phyloP scores from a whole-genome alignment of 768 basidiomycete genomes.

The Leccinum incarnatum region DNA sequence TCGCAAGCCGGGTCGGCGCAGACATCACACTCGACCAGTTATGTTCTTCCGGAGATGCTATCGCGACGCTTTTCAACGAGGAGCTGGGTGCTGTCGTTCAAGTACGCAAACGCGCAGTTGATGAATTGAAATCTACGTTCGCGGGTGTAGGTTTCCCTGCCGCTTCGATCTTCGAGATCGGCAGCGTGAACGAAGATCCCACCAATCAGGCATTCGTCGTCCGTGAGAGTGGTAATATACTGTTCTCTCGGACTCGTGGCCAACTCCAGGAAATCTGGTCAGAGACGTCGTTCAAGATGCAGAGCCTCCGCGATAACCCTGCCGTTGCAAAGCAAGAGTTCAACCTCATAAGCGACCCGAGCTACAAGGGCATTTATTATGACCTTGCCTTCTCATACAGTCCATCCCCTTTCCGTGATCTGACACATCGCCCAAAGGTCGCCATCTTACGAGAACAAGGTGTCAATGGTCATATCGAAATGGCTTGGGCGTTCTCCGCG shows the following conservation, averaged over 20 bases:
- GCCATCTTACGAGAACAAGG: constrained; percentile 98
- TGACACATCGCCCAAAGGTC: constrained; percentile 72
- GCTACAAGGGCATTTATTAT: constrained; percentile 66
- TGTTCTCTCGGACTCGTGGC: constrained; percentile 67
- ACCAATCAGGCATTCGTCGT: constrained; percentile 64
- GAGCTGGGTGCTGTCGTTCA: constrained; percentile 95
- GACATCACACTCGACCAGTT: constrained; percentile 67
- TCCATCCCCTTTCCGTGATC: constrained; percentile 34
- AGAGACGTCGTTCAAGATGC: constrained; percentile 94
- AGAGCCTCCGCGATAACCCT: constrained; percentile 82
- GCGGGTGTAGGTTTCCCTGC: constrained; percentile 71
- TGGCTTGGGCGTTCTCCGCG: constrained; percentile 95
- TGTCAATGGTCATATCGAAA: constrained; percentile 96
- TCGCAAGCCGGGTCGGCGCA: constrained; percentile 86
- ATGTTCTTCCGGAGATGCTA: constrained; percentile 46
- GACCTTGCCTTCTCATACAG: constrained; percentile 57
- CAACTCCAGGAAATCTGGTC: constrained; percentile 86
- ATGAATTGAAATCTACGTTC: constrained; percentile 58
- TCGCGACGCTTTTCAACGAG: constrained; percentile 88
- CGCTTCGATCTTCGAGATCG: constrained; percentile 75
- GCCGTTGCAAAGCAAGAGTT: constrained; percentile 79
- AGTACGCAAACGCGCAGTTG: constrained; percentile 60
- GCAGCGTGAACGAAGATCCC: constrained; percentile 54
- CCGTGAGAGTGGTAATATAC: constrained; percentile 41
- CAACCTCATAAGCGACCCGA: constrained; percentile 60